These are phyloP conservation scores for Microdochium trichocladiopsis DNA, from an alignment of 2,329 filamentous ascomycete genomes.

Conservation along the genomic window DNA sequence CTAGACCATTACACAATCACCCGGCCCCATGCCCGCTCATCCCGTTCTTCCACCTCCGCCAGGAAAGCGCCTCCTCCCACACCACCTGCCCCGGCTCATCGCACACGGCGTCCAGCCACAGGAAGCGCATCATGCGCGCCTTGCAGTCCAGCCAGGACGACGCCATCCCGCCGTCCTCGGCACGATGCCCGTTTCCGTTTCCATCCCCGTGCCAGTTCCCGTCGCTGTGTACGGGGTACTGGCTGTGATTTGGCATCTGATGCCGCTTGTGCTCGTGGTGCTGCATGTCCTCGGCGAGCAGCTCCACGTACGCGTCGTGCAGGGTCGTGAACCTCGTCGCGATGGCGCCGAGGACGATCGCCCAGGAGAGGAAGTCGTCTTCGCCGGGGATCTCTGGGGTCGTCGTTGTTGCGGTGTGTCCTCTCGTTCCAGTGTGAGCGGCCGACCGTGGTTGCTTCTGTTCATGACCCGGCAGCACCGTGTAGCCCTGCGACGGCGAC, in stretches of 20 bases:
- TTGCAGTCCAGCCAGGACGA: not conserved
- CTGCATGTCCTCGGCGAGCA: not conserved
- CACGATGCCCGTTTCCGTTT: too few species aligned
- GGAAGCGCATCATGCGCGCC: not conserved
- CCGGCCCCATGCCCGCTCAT: not conserved
- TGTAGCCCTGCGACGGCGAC: not conserved
- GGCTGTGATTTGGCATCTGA: not conserved
- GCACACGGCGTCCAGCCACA: not conserved
- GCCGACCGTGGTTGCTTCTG: not conserved
- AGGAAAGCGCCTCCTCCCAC: not conserved
- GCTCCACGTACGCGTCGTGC: not conserved
- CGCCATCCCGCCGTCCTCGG: not conserved
- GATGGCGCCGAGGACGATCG: not conserved
- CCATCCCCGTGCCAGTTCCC: too few species aligned
- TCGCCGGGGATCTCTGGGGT: not conserved
- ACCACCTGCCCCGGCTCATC: not conserved
- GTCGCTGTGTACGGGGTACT: not conserved
- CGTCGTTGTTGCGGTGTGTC: not conserved
- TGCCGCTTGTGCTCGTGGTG: not conserved
- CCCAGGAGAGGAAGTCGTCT: not conserved
- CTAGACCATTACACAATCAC: not conserved
- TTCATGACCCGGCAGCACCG: not conserved
- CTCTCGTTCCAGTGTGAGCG: not conserved
- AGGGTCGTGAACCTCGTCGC: not conserved
- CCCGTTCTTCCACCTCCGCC: not conserved